phyloP scores from a whole-genome alignment of 768 basidiomycete genomes.

The Lentinula raphanica region DNA sequence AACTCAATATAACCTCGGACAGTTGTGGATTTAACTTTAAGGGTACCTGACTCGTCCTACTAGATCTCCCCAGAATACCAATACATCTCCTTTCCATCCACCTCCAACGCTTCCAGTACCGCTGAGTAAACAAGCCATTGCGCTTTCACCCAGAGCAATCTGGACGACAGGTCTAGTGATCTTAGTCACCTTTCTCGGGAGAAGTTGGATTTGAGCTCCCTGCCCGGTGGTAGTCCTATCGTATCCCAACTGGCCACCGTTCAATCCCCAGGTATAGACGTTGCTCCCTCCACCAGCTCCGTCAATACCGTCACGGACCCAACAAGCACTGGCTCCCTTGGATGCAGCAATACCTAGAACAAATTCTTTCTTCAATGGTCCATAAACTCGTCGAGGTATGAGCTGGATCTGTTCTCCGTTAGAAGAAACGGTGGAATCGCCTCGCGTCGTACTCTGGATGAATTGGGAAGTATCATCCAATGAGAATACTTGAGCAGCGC shows the following conservation, averaged over 20 bases:
- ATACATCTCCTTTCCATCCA: constrained; percentile 78
- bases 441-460: background rate
- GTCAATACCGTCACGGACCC: constrained; percentile 46
- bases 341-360: constrained; percentile 84
- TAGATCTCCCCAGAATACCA: constrained; percentile 76
- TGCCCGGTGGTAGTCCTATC: background rate
- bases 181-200: constrained; percentile 78
- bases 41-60: constrained; percentile 69
- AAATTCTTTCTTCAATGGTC: constrained; percentile 69
- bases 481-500: constrained; percentile 15
- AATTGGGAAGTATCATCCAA: constrained; percentile 39
- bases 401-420: constrained; percentile 63
- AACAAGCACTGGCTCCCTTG: constrained; percentile 83
- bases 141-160: constrained; percentile 63
- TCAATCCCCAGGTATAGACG: constrained; percentile 90
- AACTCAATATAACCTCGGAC: background rate
- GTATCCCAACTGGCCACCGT: constrained; percentile 82
- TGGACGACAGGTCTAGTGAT: constrained; percentile 65
- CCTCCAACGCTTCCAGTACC: constrained; percentile 79
- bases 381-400: constrained; percentile 68
- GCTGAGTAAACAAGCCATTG: constrained; percentile 27
- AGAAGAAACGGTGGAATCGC: background rate
- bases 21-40: background rate
- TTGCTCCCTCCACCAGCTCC: constrained; percentile 20
- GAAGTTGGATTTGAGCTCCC: constrained; percentile 43